phyloP scores from a whole-genome alignment of 2,329 filamentous ascomycete species.

The Calonectria hawksworthii region DNA sequence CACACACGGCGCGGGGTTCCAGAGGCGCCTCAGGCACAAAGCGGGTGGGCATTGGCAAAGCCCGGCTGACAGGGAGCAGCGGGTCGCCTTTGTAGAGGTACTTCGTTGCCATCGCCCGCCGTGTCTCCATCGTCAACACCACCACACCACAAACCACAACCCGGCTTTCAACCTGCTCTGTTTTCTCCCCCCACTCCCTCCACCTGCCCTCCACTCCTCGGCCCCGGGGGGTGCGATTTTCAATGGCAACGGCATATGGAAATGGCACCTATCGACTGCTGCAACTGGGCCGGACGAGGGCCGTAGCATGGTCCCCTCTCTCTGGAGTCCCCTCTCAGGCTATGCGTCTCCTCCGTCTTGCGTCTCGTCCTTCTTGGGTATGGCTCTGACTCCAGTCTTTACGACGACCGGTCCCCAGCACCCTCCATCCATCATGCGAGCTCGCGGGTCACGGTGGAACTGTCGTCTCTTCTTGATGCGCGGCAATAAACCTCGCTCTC shows the following conservation, averaged over 20 bases:
- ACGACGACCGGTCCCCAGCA: constrained; percentile 17
- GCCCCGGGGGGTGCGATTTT: constrained; percentile 24
- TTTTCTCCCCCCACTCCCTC: constrained; percentile 26
- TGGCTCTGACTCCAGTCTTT: constrained; percentile 19
- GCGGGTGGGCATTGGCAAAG: neutral
- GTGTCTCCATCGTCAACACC: constrained; percentile 17
- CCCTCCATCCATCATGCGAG: constrained; percentile 32
- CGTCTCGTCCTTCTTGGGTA: constrained; percentile 3
- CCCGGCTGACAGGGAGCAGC: constrained; percentile 2
- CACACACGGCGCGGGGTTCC: constrained; percentile 12
- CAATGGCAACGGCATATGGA: constrained; percentile 24
- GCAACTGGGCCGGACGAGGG: constrained; percentile 29
- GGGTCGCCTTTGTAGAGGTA: constrained; percentile 29
- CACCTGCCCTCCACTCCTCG: constrained; percentile 25
- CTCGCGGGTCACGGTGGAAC: constrained; percentile 31
- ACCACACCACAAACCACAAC: constrained; percentile 27
- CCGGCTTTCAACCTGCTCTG: constrained; percentile 21
- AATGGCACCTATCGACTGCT: constrained; percentile 21
- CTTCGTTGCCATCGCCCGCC: constrained; percentile 26
- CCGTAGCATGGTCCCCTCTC: constrained; percentile 23
- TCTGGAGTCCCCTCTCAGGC: constrained; percentile 4
- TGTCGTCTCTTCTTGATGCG: constrained; percentile 28
- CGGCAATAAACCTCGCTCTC: constrained; percentile 36
- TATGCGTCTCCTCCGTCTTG: constrained; percentile 9
- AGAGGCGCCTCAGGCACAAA: constrained; percentile 10